Conservation (phyloP, 371 early-diverging fungal genomes). For the Mucor circinelloides region DNA sequence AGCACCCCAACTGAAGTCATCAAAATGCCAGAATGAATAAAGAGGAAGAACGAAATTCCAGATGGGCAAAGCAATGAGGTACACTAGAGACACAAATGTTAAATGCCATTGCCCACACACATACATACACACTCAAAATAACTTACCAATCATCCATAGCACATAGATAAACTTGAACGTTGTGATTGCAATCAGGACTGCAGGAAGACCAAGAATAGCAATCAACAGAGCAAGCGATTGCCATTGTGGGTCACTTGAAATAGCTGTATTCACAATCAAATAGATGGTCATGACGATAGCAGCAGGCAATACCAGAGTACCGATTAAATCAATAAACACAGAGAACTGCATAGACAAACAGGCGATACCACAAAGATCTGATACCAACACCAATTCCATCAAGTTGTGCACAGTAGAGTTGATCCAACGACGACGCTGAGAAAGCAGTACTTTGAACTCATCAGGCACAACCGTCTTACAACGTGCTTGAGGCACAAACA, state of each 20-base stretch:
- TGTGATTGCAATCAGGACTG: conserved; percentile 83
- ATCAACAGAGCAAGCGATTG: conserved; percentile 76
- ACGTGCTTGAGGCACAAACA: conserved; percentile 91
- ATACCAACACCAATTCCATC: conserved; percentile 91
- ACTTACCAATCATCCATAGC: conserved; percentile 71
- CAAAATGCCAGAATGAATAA: conserved; percentile 95
- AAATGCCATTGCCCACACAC: neutral
- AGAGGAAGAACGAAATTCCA: conserved; percentile 94
- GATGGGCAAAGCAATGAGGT: conserved; percentile 79
- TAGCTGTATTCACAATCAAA: conserved; percentile 60
- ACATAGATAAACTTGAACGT: conserved; percentile 78
- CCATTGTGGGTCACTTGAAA: conserved; percentile 53
- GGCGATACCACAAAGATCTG: conserved; percentile 96
- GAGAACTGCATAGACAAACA: conserved; percentile 99
- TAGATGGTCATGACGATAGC: conserved; percentile 91
- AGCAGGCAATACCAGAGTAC: conserved; percentile 95
- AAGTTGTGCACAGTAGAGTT: conserved; percentile 98
- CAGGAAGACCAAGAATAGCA: conserved; percentile 79
- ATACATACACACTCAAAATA: neutral
- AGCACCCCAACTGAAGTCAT: conserved; percentile 91
- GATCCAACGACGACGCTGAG: conserved; percentile 99
- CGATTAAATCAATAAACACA: conserved; percentile 94
- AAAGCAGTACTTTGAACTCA: conserved; percentile 86
- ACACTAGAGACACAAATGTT: conserved; percentile 32
- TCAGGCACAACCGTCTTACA: conserved; percentile 97